Evolutionary conservation across 345 rosid genomes (phyloP).

Genomic region (Limnanthes douglasii): DNA sequence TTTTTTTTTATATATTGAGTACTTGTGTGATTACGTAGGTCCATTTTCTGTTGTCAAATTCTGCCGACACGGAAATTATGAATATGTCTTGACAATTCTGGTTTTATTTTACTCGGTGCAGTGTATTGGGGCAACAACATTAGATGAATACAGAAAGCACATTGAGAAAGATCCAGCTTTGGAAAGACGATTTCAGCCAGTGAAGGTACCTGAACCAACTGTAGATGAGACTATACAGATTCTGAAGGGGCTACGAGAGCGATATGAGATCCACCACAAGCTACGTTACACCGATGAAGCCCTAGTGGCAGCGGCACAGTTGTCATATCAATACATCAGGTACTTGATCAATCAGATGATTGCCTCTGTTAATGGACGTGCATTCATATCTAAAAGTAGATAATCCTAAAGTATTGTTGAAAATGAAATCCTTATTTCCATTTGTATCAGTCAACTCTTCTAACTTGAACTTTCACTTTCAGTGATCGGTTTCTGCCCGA

Average conservation of each 20-base stretch:
- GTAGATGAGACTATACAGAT: constrained; percentile 89
- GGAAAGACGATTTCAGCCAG: constrained; percentile 98
- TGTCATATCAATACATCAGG: constrained; percentile 36
- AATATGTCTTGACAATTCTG: too few relatives aligned
- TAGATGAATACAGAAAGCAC: constrained; percentile 93
- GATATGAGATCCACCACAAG: constrained; percentile 29
- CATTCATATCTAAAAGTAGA: too few relatives aligned
- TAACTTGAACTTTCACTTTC: constrained; percentile 4
- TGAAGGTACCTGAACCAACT: constrained; percentile 90
- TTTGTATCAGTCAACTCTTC: background rate
- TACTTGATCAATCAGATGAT: constrained; percentile 5
- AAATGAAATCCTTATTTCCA: background rate
- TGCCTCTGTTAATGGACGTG: background rate
- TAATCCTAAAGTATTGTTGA: background rate
- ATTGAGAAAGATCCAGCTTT: constrained; percentile 97
- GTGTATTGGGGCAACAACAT: constrained; percentile 98
- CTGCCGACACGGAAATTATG: too few relatives aligned
- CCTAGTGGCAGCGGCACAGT: constrained; percentile 22
- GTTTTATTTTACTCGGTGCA: constrained; percentile 13
- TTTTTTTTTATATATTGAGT: too few relatives aligned
- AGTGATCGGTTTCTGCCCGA: constrained; percentile 63
- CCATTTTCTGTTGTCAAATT: too few relatives aligned
- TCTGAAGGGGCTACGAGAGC: constrained; percentile 47
- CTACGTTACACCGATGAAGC: constrained; percentile 19
- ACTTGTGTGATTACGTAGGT: too few relatives aligned